phyloP scores from a whole-genome alignment of 306 rosid species.

The Medicago arabica region DNA sequence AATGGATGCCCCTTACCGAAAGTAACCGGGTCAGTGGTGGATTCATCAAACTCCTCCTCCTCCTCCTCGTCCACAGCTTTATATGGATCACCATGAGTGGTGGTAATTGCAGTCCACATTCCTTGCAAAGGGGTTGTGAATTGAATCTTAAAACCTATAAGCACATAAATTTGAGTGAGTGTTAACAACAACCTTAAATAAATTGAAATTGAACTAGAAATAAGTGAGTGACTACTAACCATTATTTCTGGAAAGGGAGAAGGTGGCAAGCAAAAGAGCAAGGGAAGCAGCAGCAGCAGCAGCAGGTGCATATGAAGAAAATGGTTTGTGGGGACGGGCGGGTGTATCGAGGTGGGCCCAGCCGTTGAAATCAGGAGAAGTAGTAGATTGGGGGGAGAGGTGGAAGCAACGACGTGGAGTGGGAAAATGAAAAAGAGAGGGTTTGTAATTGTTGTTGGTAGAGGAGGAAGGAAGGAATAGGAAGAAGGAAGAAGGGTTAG shows the following conservation, averaged over 20 bases:
- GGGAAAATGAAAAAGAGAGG: conserved; percentile 43
- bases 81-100: conserved; percentile 14
- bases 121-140: conserved; percentile 58
- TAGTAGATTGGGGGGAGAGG: not conserved
- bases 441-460: not conserved
- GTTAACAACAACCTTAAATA: not conserved
- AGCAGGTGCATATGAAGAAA: conserved; percentile 45
- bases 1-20: conserved; percentile 36
- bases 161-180: not conserved
- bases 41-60: conserved; percentile 21
- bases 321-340: conserved; percentile 35
- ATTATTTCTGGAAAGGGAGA: conserved; percentile 47
- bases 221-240: too few species aligned
- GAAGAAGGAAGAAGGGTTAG: conserved; percentile 39
- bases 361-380: conserved; percentile 60
- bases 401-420: conserved; percentile 18
- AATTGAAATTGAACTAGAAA: not conserved
- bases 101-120: conserved; percentile 41
- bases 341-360: conserved; percentile 64
- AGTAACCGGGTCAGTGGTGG: conserved; percentile 35
- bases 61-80: conserved; percentile 22
- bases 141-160: conserved; percentile 61
- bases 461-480: conserved; percentile 44
- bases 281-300: conserved; percentile 64
- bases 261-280: conserved; percentile 56